These are phyloP conservation scores for Gastrodia elata DNA, from an alignment of 106 monocot genomes.

Conservation along the genomic window DNA sequence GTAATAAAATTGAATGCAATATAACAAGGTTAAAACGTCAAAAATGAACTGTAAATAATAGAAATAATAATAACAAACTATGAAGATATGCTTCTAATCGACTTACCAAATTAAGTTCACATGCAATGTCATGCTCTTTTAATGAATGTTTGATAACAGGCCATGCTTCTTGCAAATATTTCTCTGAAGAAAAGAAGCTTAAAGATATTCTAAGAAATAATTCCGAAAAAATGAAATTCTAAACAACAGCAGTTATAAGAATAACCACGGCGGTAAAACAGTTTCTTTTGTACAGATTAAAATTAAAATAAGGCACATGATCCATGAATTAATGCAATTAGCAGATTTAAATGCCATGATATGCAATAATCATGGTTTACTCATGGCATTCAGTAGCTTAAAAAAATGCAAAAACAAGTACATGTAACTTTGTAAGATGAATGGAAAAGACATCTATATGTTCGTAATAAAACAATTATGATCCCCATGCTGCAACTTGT, in stretches of 20 bases:
- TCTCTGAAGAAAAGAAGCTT: conserved; percentile 41
- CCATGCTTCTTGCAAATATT: conserved; percentile 92
- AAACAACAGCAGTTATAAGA: not conserved
- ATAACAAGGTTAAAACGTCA: not conserved
- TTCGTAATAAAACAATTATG: not conserved
- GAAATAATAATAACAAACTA: not conserved
- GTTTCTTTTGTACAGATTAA: not conserved
- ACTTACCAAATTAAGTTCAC: conserved; percentile 90
- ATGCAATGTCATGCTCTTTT: conserved; percentile 61
- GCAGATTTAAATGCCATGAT: not conserved
- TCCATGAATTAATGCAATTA: not conserved
- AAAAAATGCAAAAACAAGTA: not conserved
- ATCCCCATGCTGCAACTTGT: not conserved
- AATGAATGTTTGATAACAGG: conserved; percentile 68
- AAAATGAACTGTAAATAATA: not conserved
- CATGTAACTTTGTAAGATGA: not conserved
- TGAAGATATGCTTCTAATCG: not conserved
- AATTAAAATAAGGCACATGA: not conserved
- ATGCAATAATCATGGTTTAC: not conserved
- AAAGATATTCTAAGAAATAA: not conserved
- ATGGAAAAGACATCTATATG: not conserved
- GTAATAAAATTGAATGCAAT: not conserved
- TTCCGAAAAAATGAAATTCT: not conserved
- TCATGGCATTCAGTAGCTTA: not conserved
- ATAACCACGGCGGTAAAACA: not conserved